A percentile compares a stretch with the other conserved stretches of the same genome.
Conservation (phyloP, 345 rosid genomes). For the Eucalyptus decipiens region DNA sequence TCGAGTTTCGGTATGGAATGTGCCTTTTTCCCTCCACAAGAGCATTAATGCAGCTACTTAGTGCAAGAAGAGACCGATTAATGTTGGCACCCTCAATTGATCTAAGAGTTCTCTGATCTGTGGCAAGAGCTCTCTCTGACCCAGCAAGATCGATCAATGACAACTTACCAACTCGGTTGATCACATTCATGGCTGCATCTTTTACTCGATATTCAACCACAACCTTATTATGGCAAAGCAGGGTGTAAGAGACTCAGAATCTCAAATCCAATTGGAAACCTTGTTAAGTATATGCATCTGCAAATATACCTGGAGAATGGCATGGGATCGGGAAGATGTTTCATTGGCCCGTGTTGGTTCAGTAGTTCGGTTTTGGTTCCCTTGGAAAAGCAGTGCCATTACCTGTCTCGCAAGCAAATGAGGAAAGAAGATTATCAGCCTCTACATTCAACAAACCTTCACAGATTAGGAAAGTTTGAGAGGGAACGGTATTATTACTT, state of each 20-base stretch:
- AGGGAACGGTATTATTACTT: conserved; percentile 23
- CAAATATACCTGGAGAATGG: conserved; percentile 71
- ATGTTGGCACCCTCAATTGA: conserved; percentile 95
- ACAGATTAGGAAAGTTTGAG: neutral
- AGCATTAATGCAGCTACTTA: conserved; percentile 93
- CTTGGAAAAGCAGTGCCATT: conserved; percentile 84
- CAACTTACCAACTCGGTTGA: conserved; percentile 65
- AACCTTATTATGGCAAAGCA: conserved; percentile 26
- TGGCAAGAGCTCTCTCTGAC: conserved; percentile 94
- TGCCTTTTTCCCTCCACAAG: conserved; percentile 97
- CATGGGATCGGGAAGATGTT: conserved; percentile 95
- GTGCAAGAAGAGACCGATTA: conserved; percentile 82
- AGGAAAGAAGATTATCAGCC: neutral
- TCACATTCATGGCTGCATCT: conserved; percentile 59
- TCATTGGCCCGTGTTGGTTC: conserved; percentile 93
- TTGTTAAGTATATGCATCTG: neutral
- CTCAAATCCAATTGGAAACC: neutral
- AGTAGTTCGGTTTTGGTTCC: conserved; percentile 90
- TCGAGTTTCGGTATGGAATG: conserved; percentile 85
- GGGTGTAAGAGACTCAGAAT: neutral
- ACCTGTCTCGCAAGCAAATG: conserved; percentile 34
- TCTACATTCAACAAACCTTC: neutral
- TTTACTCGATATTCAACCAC: conserved; percentile 58
- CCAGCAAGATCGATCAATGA: conserved; percentile 97
- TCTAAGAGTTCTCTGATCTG: conserved; percentile 85